A percentile compares a stretch with the other conserved stretches of the same genome.
Conservation (phyloP, 225 moss, liverwort and hornwort species). For the Pseudisothecium myosuroides region DNA sequence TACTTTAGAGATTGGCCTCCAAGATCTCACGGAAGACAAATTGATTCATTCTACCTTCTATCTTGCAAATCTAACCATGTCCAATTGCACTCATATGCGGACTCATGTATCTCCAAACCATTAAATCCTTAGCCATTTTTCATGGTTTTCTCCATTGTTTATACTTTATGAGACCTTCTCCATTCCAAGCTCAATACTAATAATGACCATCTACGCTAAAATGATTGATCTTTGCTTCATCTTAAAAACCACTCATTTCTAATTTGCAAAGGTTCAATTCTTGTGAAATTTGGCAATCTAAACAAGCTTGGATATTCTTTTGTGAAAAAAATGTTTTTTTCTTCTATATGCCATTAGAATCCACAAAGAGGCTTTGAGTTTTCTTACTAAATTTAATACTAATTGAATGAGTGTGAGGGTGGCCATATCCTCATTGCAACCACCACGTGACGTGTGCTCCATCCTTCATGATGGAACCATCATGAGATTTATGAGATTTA, state of each 20-base stretch:
- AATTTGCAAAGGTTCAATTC: neutral
- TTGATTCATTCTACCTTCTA: neutral
- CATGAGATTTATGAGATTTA: too few relatives aligned
- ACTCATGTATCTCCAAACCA: neutral
- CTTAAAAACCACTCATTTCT: neutral
- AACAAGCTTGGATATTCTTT: neutral
- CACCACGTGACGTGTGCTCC: too few relatives aligned
- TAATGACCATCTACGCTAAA: neutral
- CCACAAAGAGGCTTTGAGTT: too few relatives aligned
- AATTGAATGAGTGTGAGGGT: too few relatives aligned
- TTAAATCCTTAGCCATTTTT: rapidly evolving
- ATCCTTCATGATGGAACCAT: too few relatives aligned
- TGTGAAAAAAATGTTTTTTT: neutral
- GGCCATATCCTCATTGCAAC: too few relatives aligned
- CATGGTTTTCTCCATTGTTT: neutral
- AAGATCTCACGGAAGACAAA: neutral
- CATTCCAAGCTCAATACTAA: neutral
- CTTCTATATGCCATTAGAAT: rapidly evolving
- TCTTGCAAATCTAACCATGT: neutral
- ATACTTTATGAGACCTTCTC: neutral
- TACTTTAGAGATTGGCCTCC: neutral
- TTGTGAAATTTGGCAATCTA: neutral
- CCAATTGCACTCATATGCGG: rapidly evolving
- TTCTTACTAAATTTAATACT: too few relatives aligned
- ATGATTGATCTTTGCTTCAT: neutral